Conservation (phyloP, 495 filamentous ascomycete species). For the Parathielavia appendiculata region DNA sequence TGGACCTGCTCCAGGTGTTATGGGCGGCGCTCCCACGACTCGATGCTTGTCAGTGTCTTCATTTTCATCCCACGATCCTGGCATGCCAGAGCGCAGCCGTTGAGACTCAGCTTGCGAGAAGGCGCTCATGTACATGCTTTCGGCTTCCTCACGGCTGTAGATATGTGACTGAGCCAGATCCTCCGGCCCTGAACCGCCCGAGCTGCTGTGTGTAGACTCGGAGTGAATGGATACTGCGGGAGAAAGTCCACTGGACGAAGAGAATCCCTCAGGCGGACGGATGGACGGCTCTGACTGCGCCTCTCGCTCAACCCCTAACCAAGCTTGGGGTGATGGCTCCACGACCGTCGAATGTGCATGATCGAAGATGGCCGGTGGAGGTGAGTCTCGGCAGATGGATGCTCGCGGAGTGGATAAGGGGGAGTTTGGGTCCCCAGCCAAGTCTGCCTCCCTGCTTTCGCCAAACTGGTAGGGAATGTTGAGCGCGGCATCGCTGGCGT, state of each 20-base stretch:
- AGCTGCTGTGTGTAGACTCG: conserved; percentile 23
- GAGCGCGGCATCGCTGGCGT: conserved; percentile 37
- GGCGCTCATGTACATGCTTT: conserved; percentile 87
- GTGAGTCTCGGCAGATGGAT: conserved; percentile 30
- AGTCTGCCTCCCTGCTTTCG: conserved; percentile 24
- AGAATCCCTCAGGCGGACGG: conserved; percentile 18
- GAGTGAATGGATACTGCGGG: conserved; percentile 25
- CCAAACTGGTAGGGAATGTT: conserved; percentile 46
- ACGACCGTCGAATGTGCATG: conserved; percentile 36
- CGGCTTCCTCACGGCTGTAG: conserved; percentile 86
- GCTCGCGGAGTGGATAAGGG: conserved; percentile 45
- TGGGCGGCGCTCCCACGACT: background rate
- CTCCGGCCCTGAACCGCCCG: conserved; percentile 26
- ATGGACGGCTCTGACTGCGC: conserved; percentile 39
- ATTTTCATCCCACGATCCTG: conserved; percentile 55
- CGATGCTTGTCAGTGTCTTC: conserved; percentile 10
- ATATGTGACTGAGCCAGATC: conserved; percentile 67
- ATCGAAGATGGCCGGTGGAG: conserved; percentile 9
- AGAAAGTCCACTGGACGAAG: conserved; percentile 17
- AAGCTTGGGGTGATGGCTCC: conserved; percentile 24
- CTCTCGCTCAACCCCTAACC: conserved; percentile 29
- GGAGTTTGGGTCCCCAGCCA: conserved; percentile 26
- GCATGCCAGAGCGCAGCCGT: conserved; percentile 48
- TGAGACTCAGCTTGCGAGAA: conserved; percentile 40
- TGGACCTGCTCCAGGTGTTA: background rate